A percentile compares a stretch with the other conserved stretches of the same genome.
Conservation (phyloP, 2,329 filamentous ascomycete species). For the Chrysosporium queenslandicum region DNA sequence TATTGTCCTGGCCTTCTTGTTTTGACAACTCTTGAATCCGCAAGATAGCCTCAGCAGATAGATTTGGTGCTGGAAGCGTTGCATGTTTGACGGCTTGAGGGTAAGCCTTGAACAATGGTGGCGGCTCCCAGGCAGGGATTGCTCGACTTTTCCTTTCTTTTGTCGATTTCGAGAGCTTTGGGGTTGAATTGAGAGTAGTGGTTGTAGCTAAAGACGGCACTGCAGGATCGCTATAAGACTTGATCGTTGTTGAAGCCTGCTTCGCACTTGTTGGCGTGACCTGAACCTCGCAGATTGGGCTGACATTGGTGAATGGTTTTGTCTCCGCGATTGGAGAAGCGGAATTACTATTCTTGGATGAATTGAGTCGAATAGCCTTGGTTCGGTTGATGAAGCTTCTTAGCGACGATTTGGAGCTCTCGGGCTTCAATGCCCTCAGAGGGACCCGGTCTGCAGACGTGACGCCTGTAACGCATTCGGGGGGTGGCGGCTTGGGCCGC, state of each 20-base stretch:
- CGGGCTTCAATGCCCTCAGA: slow-evolving; percentile 27
- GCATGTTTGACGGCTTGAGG: slow-evolving; percentile 71
- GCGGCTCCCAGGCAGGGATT: slow-evolving; percentile 50
- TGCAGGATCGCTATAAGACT: slow-evolving; percentile 17
- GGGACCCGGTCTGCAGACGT: slow-evolving; percentile 25
- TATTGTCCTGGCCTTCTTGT: slow-evolving; percentile 15
- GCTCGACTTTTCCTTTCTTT: slow-evolving; percentile 21
- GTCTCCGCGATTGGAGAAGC: slow-evolving; percentile 29
- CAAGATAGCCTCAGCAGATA: slow-evolving; percentile 60
- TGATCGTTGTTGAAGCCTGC: not conserved
- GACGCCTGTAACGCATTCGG: slow-evolving; percentile 25
- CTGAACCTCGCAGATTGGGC: not conserved
- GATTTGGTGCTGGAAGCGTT: slow-evolving; percentile 55
- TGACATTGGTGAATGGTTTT: not conserved
- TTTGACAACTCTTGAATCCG: slow-evolving; percentile 35
- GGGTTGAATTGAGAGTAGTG: slow-evolving; percentile 17
- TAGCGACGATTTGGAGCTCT: slow-evolving; percentile 31
- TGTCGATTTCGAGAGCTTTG: slow-evolving; percentile 20
- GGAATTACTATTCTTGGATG: slow-evolving; percentile 22
- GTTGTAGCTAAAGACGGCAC: slow-evolving; percentile 9
- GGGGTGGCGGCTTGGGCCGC: slow-evolving; percentile 16
- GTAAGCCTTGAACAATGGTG: slow-evolving; percentile 77
- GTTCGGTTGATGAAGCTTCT: slow-evolving; percentile 31
- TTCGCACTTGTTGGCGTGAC: not conserved
- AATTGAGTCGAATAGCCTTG: slow-evolving; percentile 23